Percentiles rank a stretch among this genome's conserved stretches.
phyloP scores from a whole-genome alignment of 2,329 filamentous ascomycete species.

The Aspergillus caelatus region DNA sequence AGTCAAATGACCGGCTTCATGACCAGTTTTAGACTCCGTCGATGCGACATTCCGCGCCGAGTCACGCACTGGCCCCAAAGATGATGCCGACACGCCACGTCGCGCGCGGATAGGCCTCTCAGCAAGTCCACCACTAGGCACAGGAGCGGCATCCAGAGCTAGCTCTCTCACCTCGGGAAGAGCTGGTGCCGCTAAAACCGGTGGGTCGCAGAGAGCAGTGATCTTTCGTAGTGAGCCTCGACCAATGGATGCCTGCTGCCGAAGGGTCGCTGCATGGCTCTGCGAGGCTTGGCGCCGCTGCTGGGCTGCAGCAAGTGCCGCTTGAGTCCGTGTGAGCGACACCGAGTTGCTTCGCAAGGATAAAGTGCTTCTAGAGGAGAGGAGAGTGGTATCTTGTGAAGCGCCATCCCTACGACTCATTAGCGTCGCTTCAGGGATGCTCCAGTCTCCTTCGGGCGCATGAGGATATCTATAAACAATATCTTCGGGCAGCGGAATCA shows the following conservation, averaged over 20 bases:
- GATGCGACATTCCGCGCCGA: conserved; percentile 29
- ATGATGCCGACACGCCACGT: conserved; percentile 38
- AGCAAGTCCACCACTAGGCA: conserved; percentile 36
- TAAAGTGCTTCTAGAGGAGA: conserved; percentile 31
- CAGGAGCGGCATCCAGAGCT: conserved; percentile 16
- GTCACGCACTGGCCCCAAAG: conserved; percentile 37
- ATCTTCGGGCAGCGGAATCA: conserved; percentile 49
- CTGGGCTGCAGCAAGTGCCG: conserved; percentile 44
- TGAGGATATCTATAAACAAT: conserved; percentile 50
- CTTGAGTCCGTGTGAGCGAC: conserved; percentile 39
- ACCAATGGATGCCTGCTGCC: conserved; percentile 47
- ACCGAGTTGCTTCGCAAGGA: conserved; percentile 32
- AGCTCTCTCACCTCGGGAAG: conserved; percentile 23
- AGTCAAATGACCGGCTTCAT: conserved; percentile 35
- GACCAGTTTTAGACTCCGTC: conserved; percentile 35
- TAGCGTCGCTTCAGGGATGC: conserved; percentile 28
- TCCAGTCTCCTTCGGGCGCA: conserved; percentile 46
- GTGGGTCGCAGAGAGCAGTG: conserved; percentile 27
- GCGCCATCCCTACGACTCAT: conserved; percentile 27
- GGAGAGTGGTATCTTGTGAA: conserved; percentile 29
- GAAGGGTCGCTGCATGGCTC: conserved; percentile 51
- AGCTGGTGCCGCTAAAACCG: conserved; percentile 18
- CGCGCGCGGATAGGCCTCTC: conserved; percentile 44
- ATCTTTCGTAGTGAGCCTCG: conserved; percentile 33
- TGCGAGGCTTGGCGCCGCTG: conserved; percentile 43